Percentiles rank a stretch among this genome's conserved stretches.
Conservation (phyloP, 768 basidiomycete species). For the Amanita exitialis region DNA sequence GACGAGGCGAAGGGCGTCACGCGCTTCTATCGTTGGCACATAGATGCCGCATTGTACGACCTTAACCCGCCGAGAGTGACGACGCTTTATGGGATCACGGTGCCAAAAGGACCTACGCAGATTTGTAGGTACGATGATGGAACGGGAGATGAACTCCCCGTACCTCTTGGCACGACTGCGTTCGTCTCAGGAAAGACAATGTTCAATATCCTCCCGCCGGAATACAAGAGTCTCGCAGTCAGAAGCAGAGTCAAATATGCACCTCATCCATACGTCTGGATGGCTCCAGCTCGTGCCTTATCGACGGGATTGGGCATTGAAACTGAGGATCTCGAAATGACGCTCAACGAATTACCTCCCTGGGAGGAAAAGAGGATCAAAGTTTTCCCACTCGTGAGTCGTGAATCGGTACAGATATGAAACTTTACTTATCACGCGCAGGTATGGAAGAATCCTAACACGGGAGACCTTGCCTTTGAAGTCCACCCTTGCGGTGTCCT, state of each 20-base stretch:
- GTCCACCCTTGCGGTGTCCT: slow-evolving; percentile 76
- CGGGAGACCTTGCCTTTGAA: slow-evolving; percentile 75
- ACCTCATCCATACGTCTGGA: slow-evolving; percentile 88
- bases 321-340: slow-evolving; percentile 63
- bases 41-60: slow-evolving; percentile 79
- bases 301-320: slow-evolving; percentile 81
- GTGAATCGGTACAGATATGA: not conserved
- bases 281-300: slow-evolving; percentile 64
- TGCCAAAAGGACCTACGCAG: slow-evolving; percentile 61
- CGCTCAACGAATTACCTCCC: slow-evolving; percentile 57
- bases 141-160: slow-evolving; percentile 71
- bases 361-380: slow-evolving; percentile 77
- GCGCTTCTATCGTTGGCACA: slow-evolving; percentile 91
- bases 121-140: slow-evolving; percentile 75
- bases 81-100: slow-evolving; percentile 68
- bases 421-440: slow-evolving; percentile 16
- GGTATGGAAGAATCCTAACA: slow-evolving; percentile 91
- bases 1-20: slow-evolving; percentile 73
- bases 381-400: slow-evolving; percentile 48
- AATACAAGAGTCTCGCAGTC: slow-evolving; percentile 74
- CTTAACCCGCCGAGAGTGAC: slow-evolving; percentile 76
- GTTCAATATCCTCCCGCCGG: slow-evolving; percentile 67
- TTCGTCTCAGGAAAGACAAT: slow-evolving; percentile 76
- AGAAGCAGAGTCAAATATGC: slow-evolving; percentile 68
- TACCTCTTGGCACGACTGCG: slow-evolving; percentile 82